phyloP scores from a whole-genome alignment of 1,284 basidiomycete genomes.

The Flammula alnicola region DNA sequence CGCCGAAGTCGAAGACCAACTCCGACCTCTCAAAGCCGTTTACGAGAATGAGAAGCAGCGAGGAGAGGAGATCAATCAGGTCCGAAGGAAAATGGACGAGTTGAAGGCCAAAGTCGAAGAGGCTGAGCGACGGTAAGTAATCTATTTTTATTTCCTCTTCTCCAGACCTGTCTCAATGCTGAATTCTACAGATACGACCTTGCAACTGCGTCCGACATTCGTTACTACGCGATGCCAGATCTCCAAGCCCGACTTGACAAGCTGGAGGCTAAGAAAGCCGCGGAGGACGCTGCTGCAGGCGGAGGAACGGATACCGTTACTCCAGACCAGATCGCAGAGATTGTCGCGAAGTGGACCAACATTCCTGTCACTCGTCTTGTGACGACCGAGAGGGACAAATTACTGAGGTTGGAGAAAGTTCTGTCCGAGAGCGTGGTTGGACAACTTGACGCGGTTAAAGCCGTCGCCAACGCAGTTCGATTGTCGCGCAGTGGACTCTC shows the following conservation, averaged over 20 bases:
- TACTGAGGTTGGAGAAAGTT: conserved; percentile 79
- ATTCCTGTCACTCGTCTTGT: conserved; percentile 90
- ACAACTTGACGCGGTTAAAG: conserved; percentile 87
- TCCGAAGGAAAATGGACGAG: conserved; percentile 89
- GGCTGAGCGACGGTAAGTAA: conserved; percentile 81
- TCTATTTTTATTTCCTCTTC: conserved; percentile 5
- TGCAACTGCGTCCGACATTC: conserved; percentile 86
- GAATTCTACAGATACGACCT: conserved; percentile 66
- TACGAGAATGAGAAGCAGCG: conserved; percentile 91
- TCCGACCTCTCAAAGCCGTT: conserved; percentile 86
- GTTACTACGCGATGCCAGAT: conserved; percentile 94
- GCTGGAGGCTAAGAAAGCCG: conserved; percentile 76
- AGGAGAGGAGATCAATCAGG: conserved; percentile 84
- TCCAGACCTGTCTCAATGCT: conserved; percentile 11
- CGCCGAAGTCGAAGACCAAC: conserved; percentile 86
- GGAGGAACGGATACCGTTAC: conserved; percentile 81
- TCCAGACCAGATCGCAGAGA: conserved; percentile 90
- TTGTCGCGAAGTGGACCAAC: conserved; percentile 88
- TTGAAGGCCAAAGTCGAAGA: conserved; percentile 93
- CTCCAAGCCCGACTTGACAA: conserved; percentile 72
- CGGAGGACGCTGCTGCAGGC: conserved; percentile 64
- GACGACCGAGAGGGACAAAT: conserved; percentile 91
- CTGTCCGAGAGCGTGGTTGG: conserved; percentile 79
- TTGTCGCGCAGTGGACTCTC: conserved; percentile 90
- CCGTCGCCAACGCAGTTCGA: conserved; percentile 91